Base-by-base conservation (phyloP, 2,329 filamentous ascomycete species). In the Apiospora sp. region DNA sequence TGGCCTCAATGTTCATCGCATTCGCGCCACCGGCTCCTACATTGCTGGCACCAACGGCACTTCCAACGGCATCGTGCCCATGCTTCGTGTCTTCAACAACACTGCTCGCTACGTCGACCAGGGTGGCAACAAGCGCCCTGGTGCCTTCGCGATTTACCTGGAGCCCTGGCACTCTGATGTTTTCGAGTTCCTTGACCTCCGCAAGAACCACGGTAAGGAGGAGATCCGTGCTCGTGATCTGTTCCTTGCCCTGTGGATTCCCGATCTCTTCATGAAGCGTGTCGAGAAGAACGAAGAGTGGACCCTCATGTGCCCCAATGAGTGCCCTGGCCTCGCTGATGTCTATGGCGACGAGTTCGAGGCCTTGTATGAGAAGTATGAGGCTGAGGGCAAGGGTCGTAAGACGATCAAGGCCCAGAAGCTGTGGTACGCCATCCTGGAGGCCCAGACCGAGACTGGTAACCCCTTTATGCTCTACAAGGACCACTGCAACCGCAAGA, bases 391-490 rank as follows among this genome's bases (percentile, higher is more conserved):
- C 78, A 92, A 93, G 79, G 96, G 96, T 76, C 94, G 95, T 76
- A 93, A 93, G 87, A 98, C 94, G 27, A 87, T 99, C 81, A 96
- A 97, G 85, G 96, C 96, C 34, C 96, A 99, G 89, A 99, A 99
- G 90, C 92, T 99, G 73, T 99, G 96, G 96, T 98, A 98, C 82
- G 95, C 96, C 77, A 98, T 99, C 76, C 90, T 99, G 68, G 96
- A 99, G 86, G 94, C 96, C 69, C 96, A 99, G 87, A 98, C 96
- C 46, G 96, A 99, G 91, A 99, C 96, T 67, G 96, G 96, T 78
- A 98, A 97, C 85, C 96, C 96, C 68, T 99, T 98, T 87, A 99
- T 99, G 94, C 92, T 98, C 74, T 99, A 99, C 92, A 99, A 99
- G 89, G 96, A 99, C 85, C 90, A 92, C 80, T 96, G 93, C 91